phyloP scores from a whole-genome alignment of 2,329 filamentous ascomycete species.

The Fusarium nelsonii region DNA sequence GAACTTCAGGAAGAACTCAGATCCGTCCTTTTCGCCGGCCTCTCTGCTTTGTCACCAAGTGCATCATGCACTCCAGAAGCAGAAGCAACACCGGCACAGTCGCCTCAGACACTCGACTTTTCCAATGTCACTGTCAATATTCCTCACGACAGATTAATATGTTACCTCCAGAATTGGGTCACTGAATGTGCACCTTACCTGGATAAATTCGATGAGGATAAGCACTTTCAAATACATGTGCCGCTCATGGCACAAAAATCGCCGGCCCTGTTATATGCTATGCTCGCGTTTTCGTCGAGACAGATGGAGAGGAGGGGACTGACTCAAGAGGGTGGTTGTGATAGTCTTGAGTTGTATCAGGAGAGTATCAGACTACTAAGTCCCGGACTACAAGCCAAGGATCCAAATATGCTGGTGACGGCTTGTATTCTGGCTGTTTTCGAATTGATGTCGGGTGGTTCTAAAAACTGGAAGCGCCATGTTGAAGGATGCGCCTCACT shows the following conservation, averaged over 20 bases:
- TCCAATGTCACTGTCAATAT: constrained; percentile 47
- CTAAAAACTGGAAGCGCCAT: constrained; percentile 66
- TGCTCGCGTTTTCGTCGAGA: constrained; percentile 66
- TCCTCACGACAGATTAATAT: constrained; percentile 44
- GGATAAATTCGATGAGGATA: constrained; percentile 67
- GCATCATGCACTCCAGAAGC: constrained; percentile 49
- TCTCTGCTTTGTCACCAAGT: constrained; percentile 45
- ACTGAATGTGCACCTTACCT: constrained; percentile 62
- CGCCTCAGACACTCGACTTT: constrained; percentile 45
- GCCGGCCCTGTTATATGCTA: constrained; percentile 60
- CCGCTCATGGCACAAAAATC: constrained; percentile 62
- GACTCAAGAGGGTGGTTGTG: constrained; percentile 58
- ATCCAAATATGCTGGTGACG: constrained; percentile 60
- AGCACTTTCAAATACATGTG: constrained; percentile 65
- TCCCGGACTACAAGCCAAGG: constrained; percentile 57
- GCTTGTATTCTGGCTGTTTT: constrained; percentile 62
- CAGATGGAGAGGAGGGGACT: constrained; percentile 65
- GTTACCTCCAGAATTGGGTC: constrained; percentile 63
- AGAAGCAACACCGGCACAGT: constrained; percentile 19
- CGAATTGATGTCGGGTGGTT: constrained; percentile 62
- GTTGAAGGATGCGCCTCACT: constrained; percentile 68
- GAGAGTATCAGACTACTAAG: constrained; percentile 61
- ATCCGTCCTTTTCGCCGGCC: constrained; percentile 55
- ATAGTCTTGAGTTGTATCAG: constrained; percentile 66
- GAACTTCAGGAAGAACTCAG: constrained; percentile 60